A percentile compares a stretch with the other conserved stretches of the same genome.
Evolutionary conservation across 2,329 filamentous ascomycete genomes (phyloP).

Genomic region (Xylaria sp.): DNA sequence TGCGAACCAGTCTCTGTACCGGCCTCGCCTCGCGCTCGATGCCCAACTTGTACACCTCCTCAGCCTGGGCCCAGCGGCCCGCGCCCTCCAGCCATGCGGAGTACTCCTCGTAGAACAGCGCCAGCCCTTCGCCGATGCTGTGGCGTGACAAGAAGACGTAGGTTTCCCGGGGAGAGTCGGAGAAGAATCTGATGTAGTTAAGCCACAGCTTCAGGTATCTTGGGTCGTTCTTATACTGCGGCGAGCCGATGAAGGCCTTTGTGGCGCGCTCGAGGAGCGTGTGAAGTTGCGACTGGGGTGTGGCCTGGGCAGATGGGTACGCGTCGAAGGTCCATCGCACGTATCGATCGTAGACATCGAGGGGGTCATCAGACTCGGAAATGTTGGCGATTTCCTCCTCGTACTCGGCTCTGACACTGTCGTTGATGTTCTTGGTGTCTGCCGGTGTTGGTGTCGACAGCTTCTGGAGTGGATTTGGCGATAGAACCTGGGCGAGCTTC

Average conservation of each 20-base stretch:
- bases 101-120: slow-evolving; percentile 96
- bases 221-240: slow-evolving; percentile 93
- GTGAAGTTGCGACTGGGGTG: slow-evolving; percentile 85
- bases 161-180: slow-evolving; percentile 88
- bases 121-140: slow-evolving; percentile 81
- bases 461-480: slow-evolving; percentile 63
- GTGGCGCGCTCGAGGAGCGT: slow-evolving; percentile 90
- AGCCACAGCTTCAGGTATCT: slow-evolving; percentile 93
- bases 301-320: slow-evolving; percentile 92
- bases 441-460: slow-evolving; percentile 66
- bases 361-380: slow-evolving; percentile 87
- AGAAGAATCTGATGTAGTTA: slow-evolving; percentile 90
- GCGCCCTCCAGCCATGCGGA: slow-evolving; percentile 88
- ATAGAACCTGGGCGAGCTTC: slow-evolving; percentile 82
- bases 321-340: slow-evolving; percentile 95
- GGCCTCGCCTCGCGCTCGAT: slow-evolving; percentile 88
- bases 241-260: slow-evolving; percentile 80
- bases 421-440: slow-evolving; percentile 76
- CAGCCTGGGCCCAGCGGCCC: slow-evolving; percentile 84
- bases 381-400: slow-evolving; percentile 80
- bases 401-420: slow-evolving; percentile 78
- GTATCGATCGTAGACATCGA: slow-evolving; percentile 95
- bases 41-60: slow-evolving; percentile 89
- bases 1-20: slow-evolving; percentile 77
- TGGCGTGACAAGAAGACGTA: slow-evolving; percentile 91